Conservation (phyloP, 2,329 filamentous ascomycete species). For the Nothophoma quercina region DNA sequence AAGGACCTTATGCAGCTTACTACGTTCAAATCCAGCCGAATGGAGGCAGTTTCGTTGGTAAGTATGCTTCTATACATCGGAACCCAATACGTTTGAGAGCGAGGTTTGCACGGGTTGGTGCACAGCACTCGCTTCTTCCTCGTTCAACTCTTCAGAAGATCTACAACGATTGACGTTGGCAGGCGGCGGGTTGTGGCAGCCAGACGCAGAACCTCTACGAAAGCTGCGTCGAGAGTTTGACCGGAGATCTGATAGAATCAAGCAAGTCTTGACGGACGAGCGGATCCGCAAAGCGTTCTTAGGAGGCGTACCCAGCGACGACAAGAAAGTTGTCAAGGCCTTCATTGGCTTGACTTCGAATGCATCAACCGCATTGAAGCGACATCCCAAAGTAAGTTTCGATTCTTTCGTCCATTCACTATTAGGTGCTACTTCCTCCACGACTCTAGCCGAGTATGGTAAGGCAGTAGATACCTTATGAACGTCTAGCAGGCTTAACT, state of each 20-base stretch:
- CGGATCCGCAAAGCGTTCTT: conserved; percentile 72
- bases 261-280: conserved; percentile 68
- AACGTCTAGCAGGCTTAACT: background rate
- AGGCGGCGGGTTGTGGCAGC: conserved; percentile 84
- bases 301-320: conserved; percentile 60
- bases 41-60: conserved; percentile 72
- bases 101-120: no score
- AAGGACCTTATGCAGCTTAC: conserved; percentile 73
- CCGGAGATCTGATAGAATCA: conserved; percentile 72
- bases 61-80: conserved; percentile 51
- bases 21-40: conserved; percentile 83
- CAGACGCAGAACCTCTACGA: conserved; percentile 71
- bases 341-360: conserved; percentile 69
- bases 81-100: no score
- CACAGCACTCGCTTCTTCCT: no score
- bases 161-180: conserved; percentile 25
- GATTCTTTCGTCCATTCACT: conserved; percentile 14
- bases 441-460: no score
- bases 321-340: conserved; percentile 69
- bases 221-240: conserved; percentile 78
- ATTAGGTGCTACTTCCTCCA: no score
- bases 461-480: no score
- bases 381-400: conserved; percentile 76
- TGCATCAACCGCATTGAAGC: conserved; percentile 79
- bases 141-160: background rate